Evolutionary conservation across 2,329 filamentous ascomycete species (phyloP).

Genomic region (Dichotomopilus funicola): DNA sequence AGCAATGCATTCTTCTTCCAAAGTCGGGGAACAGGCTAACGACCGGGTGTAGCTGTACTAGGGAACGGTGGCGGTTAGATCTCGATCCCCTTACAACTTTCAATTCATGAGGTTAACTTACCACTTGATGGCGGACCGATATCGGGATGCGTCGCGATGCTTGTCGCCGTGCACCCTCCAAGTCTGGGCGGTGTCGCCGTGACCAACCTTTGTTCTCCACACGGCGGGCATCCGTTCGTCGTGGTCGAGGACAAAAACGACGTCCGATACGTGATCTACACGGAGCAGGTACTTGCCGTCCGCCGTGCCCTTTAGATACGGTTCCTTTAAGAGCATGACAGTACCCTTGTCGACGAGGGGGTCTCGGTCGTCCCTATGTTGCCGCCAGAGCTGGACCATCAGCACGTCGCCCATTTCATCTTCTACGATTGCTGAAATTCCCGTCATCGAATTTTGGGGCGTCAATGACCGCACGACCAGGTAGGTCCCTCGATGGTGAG

Average conservation of each 20-base stretch:
- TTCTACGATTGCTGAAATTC: slow-evolving; percentile 29
- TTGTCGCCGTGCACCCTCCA: slow-evolving; percentile 31
- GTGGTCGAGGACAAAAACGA: slow-evolving; percentile 32
- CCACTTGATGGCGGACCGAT: slow-evolving; percentile 31
- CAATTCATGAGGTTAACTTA: background rate
- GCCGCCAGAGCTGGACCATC: slow-evolving; percentile 36
- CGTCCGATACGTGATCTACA: slow-evolving; percentile 47
- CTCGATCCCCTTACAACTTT: too few species aligned
- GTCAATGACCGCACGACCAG: slow-evolving; percentile 8
- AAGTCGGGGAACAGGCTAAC: slow-evolving; percentile 24
- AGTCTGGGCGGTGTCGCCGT: background rate
- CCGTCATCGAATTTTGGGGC: slow-evolving; percentile 3
- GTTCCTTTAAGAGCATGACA: slow-evolving; percentile 43
- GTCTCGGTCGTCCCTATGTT: slow-evolving; percentile 31
- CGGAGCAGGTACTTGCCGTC: slow-evolving; percentile 38
- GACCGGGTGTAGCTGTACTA: slow-evolving; percentile 9
- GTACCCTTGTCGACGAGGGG: slow-evolving; percentile 29
- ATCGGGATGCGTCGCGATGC: slow-evolving; percentile 28
- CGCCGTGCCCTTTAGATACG: slow-evolving; percentile 40
- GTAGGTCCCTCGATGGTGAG: slow-evolving; percentile 13
- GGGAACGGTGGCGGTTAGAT: background rate
- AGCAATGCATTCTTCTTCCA: slow-evolving; percentile 31
- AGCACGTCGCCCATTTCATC: slow-evolving; percentile 34
- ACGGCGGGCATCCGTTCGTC: slow-evolving; percentile 35
- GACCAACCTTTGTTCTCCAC: slow-evolving; percentile 27